Evolutionary conservation across 192 early-diverging fungal genomes (phyloP).

Genomic region (Umbelopsis ramanniana): DNA sequence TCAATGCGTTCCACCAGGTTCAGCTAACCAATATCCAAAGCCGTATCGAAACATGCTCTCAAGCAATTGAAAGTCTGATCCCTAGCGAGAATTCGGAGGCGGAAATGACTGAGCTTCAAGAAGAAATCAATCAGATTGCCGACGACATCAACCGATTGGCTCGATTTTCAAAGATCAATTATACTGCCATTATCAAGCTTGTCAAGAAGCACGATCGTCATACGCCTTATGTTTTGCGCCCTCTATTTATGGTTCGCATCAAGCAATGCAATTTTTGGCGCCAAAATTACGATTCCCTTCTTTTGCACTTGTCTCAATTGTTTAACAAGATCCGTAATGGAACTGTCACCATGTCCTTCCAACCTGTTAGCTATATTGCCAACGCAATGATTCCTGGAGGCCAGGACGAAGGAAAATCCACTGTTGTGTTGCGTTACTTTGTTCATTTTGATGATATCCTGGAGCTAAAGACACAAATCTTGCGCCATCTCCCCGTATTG

Average conservation of each 20-base stretch:
- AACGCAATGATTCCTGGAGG: not conserved
- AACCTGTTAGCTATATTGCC: conserved; percentile 13
- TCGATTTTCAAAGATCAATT: conserved; percentile 79
- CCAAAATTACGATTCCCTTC: conserved; percentile 82
- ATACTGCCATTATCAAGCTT: conserved; percentile 88
- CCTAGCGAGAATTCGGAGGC: conserved; percentile 56
- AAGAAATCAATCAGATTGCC: conserved; percentile 73
- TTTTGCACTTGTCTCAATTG: conserved; percentile 83
- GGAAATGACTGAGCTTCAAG: conserved; percentile 54
- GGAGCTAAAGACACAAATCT: conserved; percentile 89
- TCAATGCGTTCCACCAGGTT: conserved; percentile 72
- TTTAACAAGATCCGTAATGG: conserved; percentile 71
- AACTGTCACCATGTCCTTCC: conserved; percentile 41
- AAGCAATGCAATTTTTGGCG: conserved; percentile 85
- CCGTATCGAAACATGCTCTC: conserved; percentile 67
- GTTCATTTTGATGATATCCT: conserved; percentile 95
- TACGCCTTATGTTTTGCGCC: conserved; percentile 75
- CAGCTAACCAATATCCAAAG: conserved; percentile 77
- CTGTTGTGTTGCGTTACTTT: conserved; percentile 71
- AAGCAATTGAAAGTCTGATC: conserved; percentile 52
- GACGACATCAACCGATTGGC: conserved; percentile 79
- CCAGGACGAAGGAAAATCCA: not conserved
- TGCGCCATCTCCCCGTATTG: conserved; percentile 90
- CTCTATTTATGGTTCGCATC: conserved; percentile 79
- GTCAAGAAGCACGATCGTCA: conserved; percentile 99